A percentile compares a stretch with the other conserved stretches of the same genome.
phyloP scores from a whole-genome alignment of 768 basidiomycete species.

The Suillus hirtellus region DNA sequence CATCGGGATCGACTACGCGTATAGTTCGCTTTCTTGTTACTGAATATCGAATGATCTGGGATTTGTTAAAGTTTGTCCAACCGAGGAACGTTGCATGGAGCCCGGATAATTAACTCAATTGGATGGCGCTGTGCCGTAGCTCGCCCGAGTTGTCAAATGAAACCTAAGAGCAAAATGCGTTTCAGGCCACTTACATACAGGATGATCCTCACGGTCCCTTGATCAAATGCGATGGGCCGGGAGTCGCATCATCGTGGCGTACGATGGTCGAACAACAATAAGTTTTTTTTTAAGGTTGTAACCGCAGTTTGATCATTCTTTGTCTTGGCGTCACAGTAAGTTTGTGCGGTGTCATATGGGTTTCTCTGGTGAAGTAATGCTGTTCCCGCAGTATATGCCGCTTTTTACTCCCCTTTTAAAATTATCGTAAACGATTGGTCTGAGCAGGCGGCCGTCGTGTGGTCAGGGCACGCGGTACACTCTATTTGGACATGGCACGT shows the following conservation, averaged over 20 bases:
- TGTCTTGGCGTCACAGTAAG: background rate
- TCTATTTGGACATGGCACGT: slow-evolving; percentile 1
- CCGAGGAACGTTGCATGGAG: background rate
- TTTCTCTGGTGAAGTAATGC: background rate
- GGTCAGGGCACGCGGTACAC: background rate
- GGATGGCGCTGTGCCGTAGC: background rate
- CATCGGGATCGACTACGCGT: slow-evolving; percentile 11
- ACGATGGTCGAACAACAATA: too few species aligned
- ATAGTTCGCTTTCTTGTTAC: slow-evolving; percentile 28
- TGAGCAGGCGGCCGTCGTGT: background rate
- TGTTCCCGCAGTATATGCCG: background rate
- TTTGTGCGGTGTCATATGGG: background rate
- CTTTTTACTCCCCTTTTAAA: background rate
- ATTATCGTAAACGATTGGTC: background rate
- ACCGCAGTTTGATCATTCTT: background rate
- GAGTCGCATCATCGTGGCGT: background rate
- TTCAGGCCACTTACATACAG: background rate
- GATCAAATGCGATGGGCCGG: background rate
- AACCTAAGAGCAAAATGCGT: background rate
- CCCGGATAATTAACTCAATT: background rate
- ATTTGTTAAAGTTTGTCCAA: slow-evolving; percentile 2
- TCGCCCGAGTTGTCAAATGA: background rate
- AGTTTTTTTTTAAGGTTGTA: background rate
- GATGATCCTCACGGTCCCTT: background rate
- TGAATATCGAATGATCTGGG: slow-evolving; percentile 18